Conservation (phyloP, 2,329 filamentous ascomycete genomes). For the Boeremia lycopersici region DNA sequence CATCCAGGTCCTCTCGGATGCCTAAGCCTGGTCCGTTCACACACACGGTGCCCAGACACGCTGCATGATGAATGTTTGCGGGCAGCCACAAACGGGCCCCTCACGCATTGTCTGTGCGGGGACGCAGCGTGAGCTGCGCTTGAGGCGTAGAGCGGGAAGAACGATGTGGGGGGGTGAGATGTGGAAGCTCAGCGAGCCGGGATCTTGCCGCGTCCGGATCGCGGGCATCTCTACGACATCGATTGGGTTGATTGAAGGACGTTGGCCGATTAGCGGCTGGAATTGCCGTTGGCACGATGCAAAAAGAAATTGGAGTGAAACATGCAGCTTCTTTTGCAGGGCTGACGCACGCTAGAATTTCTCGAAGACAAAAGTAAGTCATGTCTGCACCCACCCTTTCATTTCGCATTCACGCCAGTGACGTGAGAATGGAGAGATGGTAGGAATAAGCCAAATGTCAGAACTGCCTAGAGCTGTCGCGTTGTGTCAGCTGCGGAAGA, state of each 20-base stretch:
- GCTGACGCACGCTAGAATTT: conserved; percentile 28
- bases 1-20: conserved; percentile 12
- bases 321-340: conserved; percentile 11
- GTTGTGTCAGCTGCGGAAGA: conserved; percentile 5
- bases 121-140: conserved; percentile 8
- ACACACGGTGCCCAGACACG: conserved; percentile 11
- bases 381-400: conserved; percentile 3
- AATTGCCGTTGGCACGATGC: conserved; percentile 8
- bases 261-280: background rate
- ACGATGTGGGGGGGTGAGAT: conserved; percentile 10
- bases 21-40: conserved; percentile 17
- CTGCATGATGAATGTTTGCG: conserved; percentile 17
- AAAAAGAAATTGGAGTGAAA: conserved; percentile 17
- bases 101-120: conserved; percentile 18
- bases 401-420: conserved; percentile 7
- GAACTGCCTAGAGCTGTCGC: background rate
- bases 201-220: conserved; percentile 3
- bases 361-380: conserved; percentile 21
- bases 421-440: conserved; percentile 7
- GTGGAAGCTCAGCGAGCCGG: conserved; percentile 12
- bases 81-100: conserved; percentile 13
- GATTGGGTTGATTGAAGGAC: conserved; percentile 9
- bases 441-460: background rate
- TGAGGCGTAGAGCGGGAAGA: conserved; percentile 9
- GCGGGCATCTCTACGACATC: conserved; percentile 5